phyloP scores from a whole-genome alignment of 108 stramenopile genomes.

The Craspedostauros australis region DNA sequence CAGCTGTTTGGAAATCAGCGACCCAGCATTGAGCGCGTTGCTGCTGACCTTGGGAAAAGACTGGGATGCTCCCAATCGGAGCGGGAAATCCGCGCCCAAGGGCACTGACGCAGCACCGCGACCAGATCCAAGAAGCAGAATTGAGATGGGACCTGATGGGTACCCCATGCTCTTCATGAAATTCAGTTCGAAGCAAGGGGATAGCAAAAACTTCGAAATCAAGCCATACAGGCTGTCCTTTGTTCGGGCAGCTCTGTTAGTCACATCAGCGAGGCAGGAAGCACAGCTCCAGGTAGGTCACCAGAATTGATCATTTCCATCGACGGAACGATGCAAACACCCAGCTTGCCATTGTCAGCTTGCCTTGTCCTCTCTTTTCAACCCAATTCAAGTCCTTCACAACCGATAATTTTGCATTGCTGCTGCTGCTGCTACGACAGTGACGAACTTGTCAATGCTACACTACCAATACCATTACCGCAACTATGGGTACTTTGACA shows the following conservation, averaged over 20 bases:
- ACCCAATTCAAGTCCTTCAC: too few species aligned
- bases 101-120: background rate
- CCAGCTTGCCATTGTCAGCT: too few species aligned
- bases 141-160: slow-evolving; percentile 53
- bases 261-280: slow-evolving; percentile 69
- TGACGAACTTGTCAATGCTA: too few species aligned
- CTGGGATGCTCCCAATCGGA: background rate
- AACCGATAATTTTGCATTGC: too few species aligned
- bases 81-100: background rate
- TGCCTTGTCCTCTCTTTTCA: too few species aligned
- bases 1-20: slow-evolving; percentile 69
- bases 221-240: slow-evolving; percentile 73
- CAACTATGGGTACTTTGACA: too few species aligned
- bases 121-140: slow-evolving; percentile 1
- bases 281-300: slow-evolving; percentile 46
- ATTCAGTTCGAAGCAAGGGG: slow-evolving; percentile 15
- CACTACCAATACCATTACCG: too few species aligned
- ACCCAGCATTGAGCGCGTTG: slow-evolving; percentile 61
- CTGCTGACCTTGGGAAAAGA: slow-evolving; percentile 46
- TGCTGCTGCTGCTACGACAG: too few species aligned
- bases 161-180: slow-evolving; percentile 54
- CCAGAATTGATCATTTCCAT: too few species aligned
- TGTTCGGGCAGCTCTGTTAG: slow-evolving; percentile 71
- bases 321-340: too few species aligned
- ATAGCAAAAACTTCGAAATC: slow-evolving; percentile 35